Conservation (phyloP, 2,329 filamentous ascomycete genomes). For the Apiospora sp. region DNA sequence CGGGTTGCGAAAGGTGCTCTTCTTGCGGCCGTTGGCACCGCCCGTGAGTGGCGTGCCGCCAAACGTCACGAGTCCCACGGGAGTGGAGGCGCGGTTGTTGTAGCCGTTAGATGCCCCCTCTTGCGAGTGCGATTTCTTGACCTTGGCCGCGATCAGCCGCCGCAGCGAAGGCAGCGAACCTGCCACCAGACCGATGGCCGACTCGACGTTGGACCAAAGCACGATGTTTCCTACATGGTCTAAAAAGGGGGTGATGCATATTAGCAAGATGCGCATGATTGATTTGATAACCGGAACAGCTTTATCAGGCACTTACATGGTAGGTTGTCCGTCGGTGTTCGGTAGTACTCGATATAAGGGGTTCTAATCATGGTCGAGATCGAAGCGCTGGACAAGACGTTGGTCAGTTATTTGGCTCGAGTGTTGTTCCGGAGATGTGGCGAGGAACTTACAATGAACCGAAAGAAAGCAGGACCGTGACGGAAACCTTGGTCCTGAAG, state of each 20-base stretch:
- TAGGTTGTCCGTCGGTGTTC: constrained; percentile 33
- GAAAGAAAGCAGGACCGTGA: constrained; percentile 38
- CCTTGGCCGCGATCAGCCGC: constrained; percentile 28
- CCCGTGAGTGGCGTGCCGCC: constrained; percentile 19
- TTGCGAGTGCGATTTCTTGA: constrained; percentile 19
- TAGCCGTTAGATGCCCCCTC: background rate
- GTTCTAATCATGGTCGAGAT: constrained; percentile 36
- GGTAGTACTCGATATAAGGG: constrained; percentile 35
- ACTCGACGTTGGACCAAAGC: constrained; percentile 36
- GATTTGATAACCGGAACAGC: background rate
- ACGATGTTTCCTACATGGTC: constrained; percentile 36
- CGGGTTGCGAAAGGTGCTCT: constrained; percentile 24
- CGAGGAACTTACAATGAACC: constrained; percentile 36
- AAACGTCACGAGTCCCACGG: constrained; percentile 15
- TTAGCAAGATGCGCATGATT: background rate
- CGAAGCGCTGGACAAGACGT: constrained; percentile 31
- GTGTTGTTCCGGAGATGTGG: background rate
- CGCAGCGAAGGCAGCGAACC: constrained; percentile 31
- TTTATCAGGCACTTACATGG: constrained; percentile 30
- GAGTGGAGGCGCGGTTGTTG: background rate
- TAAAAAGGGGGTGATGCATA: constrained; percentile 18
- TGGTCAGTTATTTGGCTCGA: background rate
- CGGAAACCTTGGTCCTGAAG: constrained; percentile 32
- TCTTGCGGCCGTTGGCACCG: constrained; percentile 11
- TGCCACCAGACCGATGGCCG: constrained; percentile 32